Conservation (phyloP, 129 eudicot species). For the Glebionis coronaria region DNA sequence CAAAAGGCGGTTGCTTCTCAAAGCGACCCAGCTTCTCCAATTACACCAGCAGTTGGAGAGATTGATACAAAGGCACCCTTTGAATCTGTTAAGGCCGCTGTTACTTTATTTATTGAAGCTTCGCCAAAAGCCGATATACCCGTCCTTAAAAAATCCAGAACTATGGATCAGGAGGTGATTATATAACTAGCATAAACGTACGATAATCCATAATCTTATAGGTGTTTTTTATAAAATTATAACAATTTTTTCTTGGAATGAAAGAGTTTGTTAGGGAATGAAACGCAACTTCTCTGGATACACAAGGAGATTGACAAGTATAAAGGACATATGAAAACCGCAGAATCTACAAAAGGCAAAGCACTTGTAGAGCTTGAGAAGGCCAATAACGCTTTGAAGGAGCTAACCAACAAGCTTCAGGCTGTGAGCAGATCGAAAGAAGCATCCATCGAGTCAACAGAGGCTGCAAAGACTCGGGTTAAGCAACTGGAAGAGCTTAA, state of each 20-base stretch:
- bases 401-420: slow-evolving; percentile 58
- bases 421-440: slow-evolving; percentile 58
- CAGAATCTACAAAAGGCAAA: slow-evolving; percentile 54
- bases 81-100: slow-evolving; percentile 88
- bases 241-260: background rate
- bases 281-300: slow-evolving; percentile 70
- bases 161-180: slow-evolving; percentile 49
- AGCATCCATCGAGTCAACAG: slow-evolving; percentile 50
- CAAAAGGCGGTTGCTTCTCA: slow-evolving; percentile 35
- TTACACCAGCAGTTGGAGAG: slow-evolving; percentile 50
- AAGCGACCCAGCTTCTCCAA: slow-evolving; percentile 36
- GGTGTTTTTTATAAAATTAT: too few species aligned
- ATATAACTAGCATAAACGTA: too few species aligned
- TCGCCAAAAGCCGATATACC: slow-evolving; percentile 43
- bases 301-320: slow-evolving; percentile 57
- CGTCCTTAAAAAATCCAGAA: slow-evolving; percentile 40
- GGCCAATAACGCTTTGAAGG: slow-evolving; percentile 61
- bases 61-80: slow-evolving; percentile 80
- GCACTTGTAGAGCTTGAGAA: slow-evolving; percentile 58
- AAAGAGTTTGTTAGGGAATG: slow-evolving; percentile 68
- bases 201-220: too few species aligned
- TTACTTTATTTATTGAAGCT: slow-evolving; percentile 65
- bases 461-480: slow-evolving; percentile 51
- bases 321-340: slow-evolving; percentile 43
- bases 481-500: slow-evolving; percentile 48